A percentile compares a stretch with the other conserved stretches of the same genome.
phyloP scores from a whole-genome alignment of 192 early-diverging fungal species.

The Pilobolus umbonatus region DNA sequence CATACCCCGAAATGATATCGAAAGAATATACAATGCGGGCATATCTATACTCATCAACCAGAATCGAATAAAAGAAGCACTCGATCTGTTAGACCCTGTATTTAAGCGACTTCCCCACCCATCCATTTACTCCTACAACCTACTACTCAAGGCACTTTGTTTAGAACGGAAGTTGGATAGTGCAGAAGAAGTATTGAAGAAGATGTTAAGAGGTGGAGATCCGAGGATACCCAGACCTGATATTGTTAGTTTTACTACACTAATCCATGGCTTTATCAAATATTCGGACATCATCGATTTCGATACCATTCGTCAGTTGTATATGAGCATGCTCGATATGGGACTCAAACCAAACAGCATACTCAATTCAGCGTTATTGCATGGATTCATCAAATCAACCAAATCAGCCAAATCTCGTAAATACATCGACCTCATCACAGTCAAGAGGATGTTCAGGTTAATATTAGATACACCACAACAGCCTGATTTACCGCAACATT shows the following conservation, averaged over 20 bases:
- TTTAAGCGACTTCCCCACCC: neutral
- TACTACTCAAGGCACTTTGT: constrained; percentile 17
- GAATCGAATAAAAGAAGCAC: constrained; percentile 4
- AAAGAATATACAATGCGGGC: constrained; percentile 3
- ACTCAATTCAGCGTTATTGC: constrained; percentile 19
- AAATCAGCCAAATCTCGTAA: too few species aligned
- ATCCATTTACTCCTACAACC: constrained; percentile 13
- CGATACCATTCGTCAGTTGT: neutral
- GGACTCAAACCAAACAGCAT: constrained; percentile 8
- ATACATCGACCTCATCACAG: constrained; percentile 2
- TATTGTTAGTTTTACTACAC: constrained; percentile 20
- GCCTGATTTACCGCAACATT: neutral
- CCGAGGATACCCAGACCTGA: constrained; percentile 21
- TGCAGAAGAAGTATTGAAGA: constrained; percentile 14
- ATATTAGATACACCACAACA: constrained; percentile 8
- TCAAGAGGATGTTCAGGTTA: constrained; percentile 7
- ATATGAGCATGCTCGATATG: constrained; percentile 10
- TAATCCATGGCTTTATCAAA: constrained; percentile 26
- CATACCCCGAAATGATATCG: neutral
- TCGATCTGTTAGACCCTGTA: constrained; percentile 1
- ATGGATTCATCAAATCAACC: constrained; percentile 18
- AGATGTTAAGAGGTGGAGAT: constrained; percentile 11
- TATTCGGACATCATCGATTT: neutral
- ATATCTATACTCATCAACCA: neutral
- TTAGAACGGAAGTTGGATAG: constrained; percentile 6